These are phyloP conservation scores for Plantago lanceolata DNA, from an alignment of 305 asterid species.

Conservation along the genomic window DNA sequence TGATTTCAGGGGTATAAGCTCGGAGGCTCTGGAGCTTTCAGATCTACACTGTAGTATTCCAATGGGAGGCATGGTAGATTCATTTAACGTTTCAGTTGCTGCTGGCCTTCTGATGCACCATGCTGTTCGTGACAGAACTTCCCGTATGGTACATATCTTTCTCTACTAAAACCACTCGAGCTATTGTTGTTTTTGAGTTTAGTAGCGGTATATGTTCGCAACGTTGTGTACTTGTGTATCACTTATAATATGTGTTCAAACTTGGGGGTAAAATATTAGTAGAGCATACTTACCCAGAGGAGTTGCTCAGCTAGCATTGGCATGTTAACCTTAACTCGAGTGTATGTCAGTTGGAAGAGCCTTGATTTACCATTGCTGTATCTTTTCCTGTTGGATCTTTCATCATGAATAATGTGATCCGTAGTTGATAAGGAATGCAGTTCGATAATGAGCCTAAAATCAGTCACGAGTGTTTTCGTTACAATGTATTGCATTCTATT, in stretches of 20 bases:
- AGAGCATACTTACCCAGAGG: background rate
- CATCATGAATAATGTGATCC: background rate
- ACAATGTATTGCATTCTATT: no score
- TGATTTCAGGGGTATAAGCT: constrained; percentile 71
- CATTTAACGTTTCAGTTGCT: constrained; percentile 93
- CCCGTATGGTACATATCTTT: constrained; percentile 52
- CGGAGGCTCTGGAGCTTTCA: constrained; percentile 71
- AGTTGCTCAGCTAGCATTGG: background rate
- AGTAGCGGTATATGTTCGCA: background rate
- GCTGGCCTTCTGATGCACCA: constrained; percentile 97
- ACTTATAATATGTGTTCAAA: background rate
- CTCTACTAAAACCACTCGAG: constrained; percentile 2
- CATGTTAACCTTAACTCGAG: background rate
- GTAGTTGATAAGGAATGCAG: background rate
- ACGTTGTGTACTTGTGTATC: no score
- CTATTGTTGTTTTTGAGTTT: background rate
- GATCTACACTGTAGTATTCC: constrained; percentile 88
- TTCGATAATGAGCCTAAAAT: background rate
- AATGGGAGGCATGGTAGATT: constrained; percentile 96
- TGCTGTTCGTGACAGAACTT: constrained; percentile 71
- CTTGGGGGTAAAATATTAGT: background rate
- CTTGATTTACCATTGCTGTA: background rate
- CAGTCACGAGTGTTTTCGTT: background rate
- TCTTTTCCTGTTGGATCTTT: background rate
- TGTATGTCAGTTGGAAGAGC: background rate